Evolutionary conservation across 208 protist species (phyloP), one percentile per base, ranked within the genome.

Genomic region (Acanthamoeba sp.): DNA sequence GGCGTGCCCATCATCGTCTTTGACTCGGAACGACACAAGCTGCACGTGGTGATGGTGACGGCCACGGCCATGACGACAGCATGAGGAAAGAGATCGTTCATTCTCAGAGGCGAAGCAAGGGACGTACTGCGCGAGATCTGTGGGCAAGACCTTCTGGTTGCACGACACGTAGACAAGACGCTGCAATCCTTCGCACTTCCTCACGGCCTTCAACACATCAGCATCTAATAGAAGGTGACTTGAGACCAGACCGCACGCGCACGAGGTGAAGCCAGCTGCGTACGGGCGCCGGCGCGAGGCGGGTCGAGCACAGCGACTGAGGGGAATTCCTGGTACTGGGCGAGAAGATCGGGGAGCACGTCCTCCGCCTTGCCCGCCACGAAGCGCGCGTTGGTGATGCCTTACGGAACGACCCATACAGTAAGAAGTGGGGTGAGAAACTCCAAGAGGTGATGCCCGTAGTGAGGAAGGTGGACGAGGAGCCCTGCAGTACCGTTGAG

Each of bases 111-210:
- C 18, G 22, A 66, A 69, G 52, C 14, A 64, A 64, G 0, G 52
- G 24, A 76, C 57, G 66, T 78, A 93, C 88, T 59, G 38, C 3
- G 38, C 88, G 24, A 93, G 57, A 29, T 80, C 40, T 22, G 12
- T 10, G 20, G 42, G 40, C 57, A 93, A 76, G 24, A 76, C 40
- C 55, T 32, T 29, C 57, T 93, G 88, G 92, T 99, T 98, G 87
- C 99, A 99, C 6, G 98, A 99, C 40, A 99, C 98, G 96, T 99
- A 99, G 85, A 99, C 98, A 0, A 99, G 96, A 10, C 97, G 95
- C 22, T 98, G 96, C 69, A 99, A 98, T 10, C 96, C 94, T 40
- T 96, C 45, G 40, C 97, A 98, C 0, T 96, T 96, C 24, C 98
- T 97, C n/a, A 99, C 97, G 96, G 98, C 98, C 96, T 98, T 98